A percentile compares a stretch with the other conserved stretches of the same genome.
Evolutionary conservation across 305 asterid genomes (phyloP).

Genomic region (Stenogyne calaminthoides): DNA sequence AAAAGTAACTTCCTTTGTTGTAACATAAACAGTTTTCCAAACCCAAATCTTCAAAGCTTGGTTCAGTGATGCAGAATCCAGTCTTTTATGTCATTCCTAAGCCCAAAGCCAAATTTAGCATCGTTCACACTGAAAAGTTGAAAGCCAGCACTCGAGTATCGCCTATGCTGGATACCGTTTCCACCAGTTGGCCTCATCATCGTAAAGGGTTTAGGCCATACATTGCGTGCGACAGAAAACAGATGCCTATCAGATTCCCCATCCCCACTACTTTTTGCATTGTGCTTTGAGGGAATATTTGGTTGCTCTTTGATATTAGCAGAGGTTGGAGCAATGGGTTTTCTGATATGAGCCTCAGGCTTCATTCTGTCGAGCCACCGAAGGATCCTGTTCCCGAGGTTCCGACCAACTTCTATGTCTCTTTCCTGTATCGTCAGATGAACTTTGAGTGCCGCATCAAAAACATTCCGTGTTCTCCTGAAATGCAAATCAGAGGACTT

Average conservation of each 20-base stretch:
- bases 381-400: conserved; percentile 77
- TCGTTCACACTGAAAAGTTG: conserved; percentile 33
- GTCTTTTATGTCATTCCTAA: conserved; percentile 64
- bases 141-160: conserved; percentile 37
- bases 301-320: conserved; percentile 36
- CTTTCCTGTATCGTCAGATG: conserved; percentile 72
- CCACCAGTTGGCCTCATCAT: conserved; percentile 55
- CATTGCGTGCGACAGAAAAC: conserved; percentile 52
- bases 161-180: conserved; percentile 57
- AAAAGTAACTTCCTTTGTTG: too few relatives aligned
- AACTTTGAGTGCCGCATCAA: conserved; percentile 69
- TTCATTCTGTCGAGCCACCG: conserved; percentile 76
- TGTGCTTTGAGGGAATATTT: conserved; percentile 24
- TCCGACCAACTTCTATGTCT: conserved; percentile 81
- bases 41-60: conserved; percentile 2
- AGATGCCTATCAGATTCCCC: conserved; percentile 56
- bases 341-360: conserved; percentile 77
- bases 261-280: conserved; percentile 35
- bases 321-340: conserved; percentile 35
- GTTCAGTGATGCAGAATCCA: conserved; percentile 51
- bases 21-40: neutral
- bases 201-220: conserved; percentile 52
- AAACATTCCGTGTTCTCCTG: conserved; percentile 79
- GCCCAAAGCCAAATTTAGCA: conserved; percentile 41
- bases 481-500: conserved; percentile 8